Percentiles rank a stretch among this genome's conserved stretches.
Evolutionary conservation across 768 basidiomycete species (phyloP).

Genomic region (Fomitopsis pulvina): DNA sequence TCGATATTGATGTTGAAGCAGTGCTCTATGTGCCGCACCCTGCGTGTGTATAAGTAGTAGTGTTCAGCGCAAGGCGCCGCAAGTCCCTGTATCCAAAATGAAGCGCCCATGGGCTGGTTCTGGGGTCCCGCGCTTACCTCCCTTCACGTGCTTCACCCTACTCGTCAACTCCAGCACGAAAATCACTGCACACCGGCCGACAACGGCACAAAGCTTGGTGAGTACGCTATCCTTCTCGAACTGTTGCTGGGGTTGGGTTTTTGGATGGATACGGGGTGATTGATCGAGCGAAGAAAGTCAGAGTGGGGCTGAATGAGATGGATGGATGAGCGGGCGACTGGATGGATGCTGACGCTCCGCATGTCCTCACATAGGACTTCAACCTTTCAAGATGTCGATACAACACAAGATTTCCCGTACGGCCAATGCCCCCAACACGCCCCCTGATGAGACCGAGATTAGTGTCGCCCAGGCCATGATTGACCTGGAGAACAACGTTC

Average conservation of each 20-base stretch:
- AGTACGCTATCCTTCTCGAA: conserved; percentile 37
- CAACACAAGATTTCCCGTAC: conserved; percentile 90
- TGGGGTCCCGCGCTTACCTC: conserved; percentile 3
- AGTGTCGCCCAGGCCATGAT: conserved; percentile 91
- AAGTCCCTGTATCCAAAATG: background rate
- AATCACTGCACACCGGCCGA: conserved; percentile 26
- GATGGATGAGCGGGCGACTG: conserved; percentile 39
- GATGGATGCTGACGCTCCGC: conserved; percentile 40
- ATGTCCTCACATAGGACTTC: conserved; percentile 13
- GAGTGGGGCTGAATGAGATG: conserved; percentile 40
- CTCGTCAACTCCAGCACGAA: background rate
- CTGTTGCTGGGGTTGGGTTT: conserved; percentile 17
- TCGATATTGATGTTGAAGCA: background rate
- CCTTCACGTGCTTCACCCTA: conserved; percentile 1
- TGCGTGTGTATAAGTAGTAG: too few relatives aligned
- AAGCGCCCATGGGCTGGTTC: conserved; percentile 2
- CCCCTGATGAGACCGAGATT: conserved; percentile 89
- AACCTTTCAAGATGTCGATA: conserved; percentile 59
- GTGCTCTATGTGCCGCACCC: background rate
- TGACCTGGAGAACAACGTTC: conserved; percentile 97
- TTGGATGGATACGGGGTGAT: conserved; percentile 10
- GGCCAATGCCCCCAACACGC: conserved; percentile 86
- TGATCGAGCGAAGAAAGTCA: conserved; percentile 12
- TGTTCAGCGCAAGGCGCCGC: background rate
- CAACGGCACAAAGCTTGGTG: conserved; percentile 64